Conservation (phyloP, 441 rosid genomes). For the Gossypium lobatum region DNA sequence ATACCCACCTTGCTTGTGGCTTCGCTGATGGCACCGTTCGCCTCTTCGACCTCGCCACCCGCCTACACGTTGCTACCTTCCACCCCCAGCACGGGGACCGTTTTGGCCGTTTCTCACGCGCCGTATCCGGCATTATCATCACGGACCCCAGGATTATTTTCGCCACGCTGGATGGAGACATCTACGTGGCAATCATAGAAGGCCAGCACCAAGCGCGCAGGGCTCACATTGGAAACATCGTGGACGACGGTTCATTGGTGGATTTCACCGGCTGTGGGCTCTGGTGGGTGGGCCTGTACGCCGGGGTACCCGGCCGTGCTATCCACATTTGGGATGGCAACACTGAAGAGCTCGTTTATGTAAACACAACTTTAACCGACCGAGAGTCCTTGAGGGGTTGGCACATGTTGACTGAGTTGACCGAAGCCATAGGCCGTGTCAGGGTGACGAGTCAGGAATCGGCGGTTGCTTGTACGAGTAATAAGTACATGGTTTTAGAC, state of each 20-base stretch:
- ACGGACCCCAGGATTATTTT: slow-evolving; percentile 39
- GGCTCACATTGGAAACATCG: slow-evolving; percentile 51
- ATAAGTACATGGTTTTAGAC: slow-evolving; percentile 41
- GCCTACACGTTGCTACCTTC: slow-evolving; percentile 48
- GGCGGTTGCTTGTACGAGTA: slow-evolving; percentile 73
- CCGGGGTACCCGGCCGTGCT: slow-evolving; percentile 71
- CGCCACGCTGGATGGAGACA: slow-evolving; percentile 71
- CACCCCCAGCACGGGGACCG: slow-evolving; percentile 53
- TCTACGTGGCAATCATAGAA: slow-evolving; percentile 54
- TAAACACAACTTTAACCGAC: slow-evolving; percentile 58
- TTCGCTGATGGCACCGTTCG: slow-evolving; percentile 87
- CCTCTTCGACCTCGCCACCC: slow-evolving; percentile 51
- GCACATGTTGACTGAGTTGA: slow-evolving; percentile 63
- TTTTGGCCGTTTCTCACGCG: slow-evolving; percentile 66
- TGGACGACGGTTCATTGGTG: slow-evolving; percentile 64
- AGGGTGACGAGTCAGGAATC: slow-evolving; percentile 44
- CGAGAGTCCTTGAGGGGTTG: slow-evolving; percentile 69
- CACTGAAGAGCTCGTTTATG: slow-evolving; percentile 40
- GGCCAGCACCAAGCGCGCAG: slow-evolving; percentile 37
- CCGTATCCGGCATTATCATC: slow-evolving; percentile 68
- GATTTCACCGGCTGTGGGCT: slow-evolving; percentile 71
- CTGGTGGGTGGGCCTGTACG: slow-evolving; percentile 91
- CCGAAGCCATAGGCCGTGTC: slow-evolving; percentile 60
- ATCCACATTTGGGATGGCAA: slow-evolving; percentile 66
- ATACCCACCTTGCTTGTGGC: slow-evolving; percentile 58